Evolutionary conservation across 2,329 filamentous ascomycete genomes (phyloP).

Genomic region (Xenosphaeropsis pyriputrescens): DNA sequence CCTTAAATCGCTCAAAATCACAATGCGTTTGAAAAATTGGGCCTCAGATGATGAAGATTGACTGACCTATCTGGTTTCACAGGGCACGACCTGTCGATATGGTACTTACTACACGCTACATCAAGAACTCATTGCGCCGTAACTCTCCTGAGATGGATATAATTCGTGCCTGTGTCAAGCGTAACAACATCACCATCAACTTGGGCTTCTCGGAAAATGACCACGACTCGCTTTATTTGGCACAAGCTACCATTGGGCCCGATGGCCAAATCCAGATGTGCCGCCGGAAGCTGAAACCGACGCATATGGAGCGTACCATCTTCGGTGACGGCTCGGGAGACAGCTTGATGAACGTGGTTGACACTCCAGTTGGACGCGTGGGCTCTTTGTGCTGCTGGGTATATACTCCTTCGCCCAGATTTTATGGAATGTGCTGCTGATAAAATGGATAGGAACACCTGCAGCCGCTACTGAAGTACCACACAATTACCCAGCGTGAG

Average conservation of each 20-base stretch:
- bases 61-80: conserved; percentile 15
- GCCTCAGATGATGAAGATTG: conserved; percentile 18
- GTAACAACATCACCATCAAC: conserved; percentile 27
- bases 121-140: conserved; percentile 23
- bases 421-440: background rate
- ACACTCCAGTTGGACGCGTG: conserved; percentile 1
- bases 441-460: conserved; percentile 1
- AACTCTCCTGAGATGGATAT: conserved; percentile 26
- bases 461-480: conserved; percentile 8
- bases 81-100: background rate
- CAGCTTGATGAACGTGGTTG: conserved; percentile 1
- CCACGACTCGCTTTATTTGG: conserved; percentile 26
- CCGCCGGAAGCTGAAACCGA: conserved; percentile 34
- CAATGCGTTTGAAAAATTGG: conserved; percentile 2
- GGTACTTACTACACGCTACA: conserved; percentile 15
- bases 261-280: conserved; percentile 28
- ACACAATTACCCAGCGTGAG: conserved; percentile 10
- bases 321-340: conserved; percentile 3
- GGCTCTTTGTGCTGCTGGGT: conserved; percentile 1
- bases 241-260: conserved; percentile 14
- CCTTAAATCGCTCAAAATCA: background rate
- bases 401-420: background rate
- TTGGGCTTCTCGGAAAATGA: conserved; percentile 32
- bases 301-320: conserved; percentile 26
- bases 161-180: conserved; percentile 23